A percentile compares a stretch with the other conserved stretches of the same genome.
phyloP scores from a whole-genome alignment of 202 grass and related monocot species.

The Zizania palustris region DNA sequence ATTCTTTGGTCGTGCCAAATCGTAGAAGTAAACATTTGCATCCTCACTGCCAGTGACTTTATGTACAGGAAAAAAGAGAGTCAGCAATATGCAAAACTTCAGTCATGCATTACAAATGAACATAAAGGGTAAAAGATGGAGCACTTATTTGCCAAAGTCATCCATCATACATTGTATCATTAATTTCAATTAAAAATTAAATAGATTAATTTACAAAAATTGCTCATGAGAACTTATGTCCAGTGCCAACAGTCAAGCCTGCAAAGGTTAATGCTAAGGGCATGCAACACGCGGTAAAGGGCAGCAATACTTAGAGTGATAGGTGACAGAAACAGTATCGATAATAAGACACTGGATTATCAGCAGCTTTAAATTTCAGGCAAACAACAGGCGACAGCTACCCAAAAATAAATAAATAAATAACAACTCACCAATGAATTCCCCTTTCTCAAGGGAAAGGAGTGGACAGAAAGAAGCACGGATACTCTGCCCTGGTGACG shows the following conservation, averaged over 20 bases:
- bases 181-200: slow-evolving; percentile 5
- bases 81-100: background rate
- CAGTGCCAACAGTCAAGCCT: background rate
- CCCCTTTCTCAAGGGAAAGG: slow-evolving; percentile 98
- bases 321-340: background rate
- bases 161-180: background rate
- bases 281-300: background rate
- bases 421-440: slow-evolving; percentile 78
- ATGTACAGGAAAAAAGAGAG: slow-evolving; percentile 38
- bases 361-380: slow-evolving; percentile 31
- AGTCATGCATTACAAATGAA: slow-evolving; percentile 3
- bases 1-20: slow-evolving; percentile 90
- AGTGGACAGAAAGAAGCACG: slow-evolving; percentile 91
- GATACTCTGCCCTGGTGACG: slow-evolving; percentile 58
- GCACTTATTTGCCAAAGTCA: slow-evolving; percentile 2
- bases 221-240: slow-evolving; percentile 1
- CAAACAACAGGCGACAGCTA: slow-evolving; percentile 8
- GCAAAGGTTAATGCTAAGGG: slow-evolving; percentile 6
- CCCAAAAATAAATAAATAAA: background rate
- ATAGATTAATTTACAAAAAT: slow-evolving; percentile 18
- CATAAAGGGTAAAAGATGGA: background rate
- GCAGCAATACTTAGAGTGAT: background rate
- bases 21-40: slow-evolving; percentile 99
- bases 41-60: slow-evolving; percentile 93
- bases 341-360: background rate